Evolutionary conservation across 306 rosid genomes (phyloP), one percentile per base, ranked within the genome.

Genomic region (Pterocarpus macrocarpus): DNA sequence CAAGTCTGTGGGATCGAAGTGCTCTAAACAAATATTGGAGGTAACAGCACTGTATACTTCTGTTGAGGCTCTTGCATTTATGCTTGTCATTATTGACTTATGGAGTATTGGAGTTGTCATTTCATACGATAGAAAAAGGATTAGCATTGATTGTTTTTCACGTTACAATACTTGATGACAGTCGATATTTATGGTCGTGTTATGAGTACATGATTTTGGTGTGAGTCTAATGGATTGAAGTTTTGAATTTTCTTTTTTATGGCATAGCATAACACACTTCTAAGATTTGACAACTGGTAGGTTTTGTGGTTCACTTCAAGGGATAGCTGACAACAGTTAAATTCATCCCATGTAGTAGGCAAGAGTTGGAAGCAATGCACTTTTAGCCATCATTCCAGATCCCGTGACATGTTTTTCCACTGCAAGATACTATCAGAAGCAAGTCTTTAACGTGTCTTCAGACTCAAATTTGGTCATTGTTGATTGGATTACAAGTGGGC

Each of bases 401-500:
- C 99, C 99, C 0, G 99, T 95, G 22, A 95, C 98, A n/a, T 95
- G 99, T 80, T 95, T 95, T 80, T 89, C 99, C 74, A 89, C 95
- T 0, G 99, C 97, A 80, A 91, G 95, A 75, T 93, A 91, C 93
- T 52, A 77, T 76, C 99, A 95, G 87, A 95, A 91, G 79, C 99
- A 95, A 90, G 85, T 87, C 62, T 95, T 95, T 74, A 88, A 77
- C 38, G 79, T 93, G 69, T 85, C 22, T 80, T 57, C 86, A 8
- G 89, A 88, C 84, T 91, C 99, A 64, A 95, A 84, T 89, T 83
- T 95, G 91, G 90, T 90, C 77, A 50, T 95, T 85, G 98, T 95
- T 78, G 99, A 95, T 90, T 93, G 99, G 99, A 82, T 95, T 73
- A 95, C 99, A 30, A 93, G 99, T 74, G 98, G 99, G 47, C 98